phyloP scores from a whole-genome alignment of 331 rosid species.

The Acacia pycnantha region DNA sequence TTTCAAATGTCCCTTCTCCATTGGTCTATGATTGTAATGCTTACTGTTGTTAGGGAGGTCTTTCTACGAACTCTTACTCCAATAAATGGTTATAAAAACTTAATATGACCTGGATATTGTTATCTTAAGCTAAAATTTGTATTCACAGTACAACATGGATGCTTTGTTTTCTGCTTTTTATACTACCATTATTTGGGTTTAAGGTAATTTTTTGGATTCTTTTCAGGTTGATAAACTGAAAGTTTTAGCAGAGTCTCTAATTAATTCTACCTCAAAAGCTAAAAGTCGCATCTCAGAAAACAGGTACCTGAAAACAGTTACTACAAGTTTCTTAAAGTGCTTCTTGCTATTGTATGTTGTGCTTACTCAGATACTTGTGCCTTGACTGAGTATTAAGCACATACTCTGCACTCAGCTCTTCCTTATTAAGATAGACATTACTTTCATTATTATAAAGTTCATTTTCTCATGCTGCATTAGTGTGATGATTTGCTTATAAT shows the following conservation, averaged over 20 bases:
- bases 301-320: conserved; percentile 52
- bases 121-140: not conserved
- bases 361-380: conserved; percentile 12
- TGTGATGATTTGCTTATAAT: conserved; percentile 15
- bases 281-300: conserved; percentile 74
- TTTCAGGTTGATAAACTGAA: conserved; percentile 81
- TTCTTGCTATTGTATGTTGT: conserved; percentile 14
- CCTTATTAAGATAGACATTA: not conserved
- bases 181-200: conserved; percentile 17
- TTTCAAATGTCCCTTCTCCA: not conserved
- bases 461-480: not conserved
- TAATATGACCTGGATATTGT: not conserved
- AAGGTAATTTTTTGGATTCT: conserved; percentile 15
- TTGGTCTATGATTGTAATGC: not conserved
- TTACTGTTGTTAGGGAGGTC: not conserved
- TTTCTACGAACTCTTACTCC: not conserved
- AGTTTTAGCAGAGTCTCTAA: conserved; percentile 80
- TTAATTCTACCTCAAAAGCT: conserved; percentile 80
- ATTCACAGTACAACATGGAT: conserved; percentile 2
- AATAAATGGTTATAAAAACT: not conserved
- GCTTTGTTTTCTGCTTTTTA: conserved; percentile 15
- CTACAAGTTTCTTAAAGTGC: not conserved
- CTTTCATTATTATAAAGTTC: not conserved
- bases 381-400: conserved; percentile 11
- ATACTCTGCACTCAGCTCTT: not conserved